phyloP scores from a whole-genome alignment of 139 green algal species.

The Volvox africanus region DNA sequence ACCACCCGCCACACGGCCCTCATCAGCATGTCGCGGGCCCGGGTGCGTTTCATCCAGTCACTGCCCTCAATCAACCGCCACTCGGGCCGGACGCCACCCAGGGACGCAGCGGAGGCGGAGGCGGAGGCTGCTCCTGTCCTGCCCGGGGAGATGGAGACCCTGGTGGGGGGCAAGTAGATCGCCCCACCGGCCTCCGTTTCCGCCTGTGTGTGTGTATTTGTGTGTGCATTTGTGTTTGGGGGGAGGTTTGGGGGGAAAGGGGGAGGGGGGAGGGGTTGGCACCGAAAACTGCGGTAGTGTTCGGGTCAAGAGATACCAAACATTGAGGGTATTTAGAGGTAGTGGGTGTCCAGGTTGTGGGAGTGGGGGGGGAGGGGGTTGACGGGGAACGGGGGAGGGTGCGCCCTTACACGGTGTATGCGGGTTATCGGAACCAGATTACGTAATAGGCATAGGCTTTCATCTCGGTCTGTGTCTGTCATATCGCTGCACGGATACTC shows the following conservation, averaged over 20 bases:
- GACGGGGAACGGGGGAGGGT: no score
- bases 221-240: no score
- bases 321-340: no score
- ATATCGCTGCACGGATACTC: neutral
- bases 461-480: no score
- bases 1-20: slow-evolving; percentile 65
- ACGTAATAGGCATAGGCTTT: no score
- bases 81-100: slow-evolving; percentile 45
- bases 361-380: no score
- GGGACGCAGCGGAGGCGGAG: neutral
- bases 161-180: slow-evolving; percentile 38
- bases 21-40: slow-evolving; percentile 61
- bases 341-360: no score
- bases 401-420: no score
- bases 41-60: slow-evolving; percentile 67
- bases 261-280: no score
- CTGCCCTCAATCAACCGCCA: slow-evolving; percentile 68
- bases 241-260: neutral
- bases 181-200: slow-evolving; percentile 49
- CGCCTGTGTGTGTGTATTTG: neutral
- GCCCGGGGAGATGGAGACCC: neutral
- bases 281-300: no score
- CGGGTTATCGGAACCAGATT: no score
- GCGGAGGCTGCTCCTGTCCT: neutral
- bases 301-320: no score